phyloP scores from a whole-genome alignment of 148 eudicot species.

The Polygonum maritimum region DNA sequence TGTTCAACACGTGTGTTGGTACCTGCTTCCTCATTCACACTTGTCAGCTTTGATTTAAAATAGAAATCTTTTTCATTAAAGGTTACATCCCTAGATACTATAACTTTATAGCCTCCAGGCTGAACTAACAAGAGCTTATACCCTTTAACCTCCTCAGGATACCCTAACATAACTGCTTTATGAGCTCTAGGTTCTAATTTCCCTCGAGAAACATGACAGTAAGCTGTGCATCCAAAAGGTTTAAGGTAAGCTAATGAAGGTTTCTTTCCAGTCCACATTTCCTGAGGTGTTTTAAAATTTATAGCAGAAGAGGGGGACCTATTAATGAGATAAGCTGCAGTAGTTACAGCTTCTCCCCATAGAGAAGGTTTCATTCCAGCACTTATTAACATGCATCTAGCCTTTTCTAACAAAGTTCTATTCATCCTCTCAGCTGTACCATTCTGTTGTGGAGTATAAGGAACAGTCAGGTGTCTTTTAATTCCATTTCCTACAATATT shows the following conservation, averaged over 20 bases:
- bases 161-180: background rate
- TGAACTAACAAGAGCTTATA: background rate
- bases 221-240: background rate
- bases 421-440: too few species aligned
- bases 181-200: background rate
- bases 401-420: background rate
- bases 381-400: background rate
- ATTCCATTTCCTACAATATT: background rate
- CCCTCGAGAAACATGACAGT: background rate
- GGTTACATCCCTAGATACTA: too few species aligned
- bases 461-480: background rate
- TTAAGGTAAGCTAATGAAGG: background rate
- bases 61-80: too few species aligned
- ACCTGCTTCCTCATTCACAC: too few species aligned
- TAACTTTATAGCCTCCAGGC: too few species aligned
- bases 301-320: background rate
- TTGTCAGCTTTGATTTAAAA: too few species aligned
- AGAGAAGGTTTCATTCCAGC: background rate
- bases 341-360: background rate
- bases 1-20: too few species aligned
- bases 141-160: background rate
- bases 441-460: too few species aligned
- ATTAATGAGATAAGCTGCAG: background rate
- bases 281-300: background rate
- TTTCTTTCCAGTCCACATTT: background rate